Percentiles rank a stretch among this genome's conserved stretches.
Evolutionary conservation across 2,329 filamentous ascomycete species (phyloP).

Genomic region (Amylocarpus encephaloides): DNA sequence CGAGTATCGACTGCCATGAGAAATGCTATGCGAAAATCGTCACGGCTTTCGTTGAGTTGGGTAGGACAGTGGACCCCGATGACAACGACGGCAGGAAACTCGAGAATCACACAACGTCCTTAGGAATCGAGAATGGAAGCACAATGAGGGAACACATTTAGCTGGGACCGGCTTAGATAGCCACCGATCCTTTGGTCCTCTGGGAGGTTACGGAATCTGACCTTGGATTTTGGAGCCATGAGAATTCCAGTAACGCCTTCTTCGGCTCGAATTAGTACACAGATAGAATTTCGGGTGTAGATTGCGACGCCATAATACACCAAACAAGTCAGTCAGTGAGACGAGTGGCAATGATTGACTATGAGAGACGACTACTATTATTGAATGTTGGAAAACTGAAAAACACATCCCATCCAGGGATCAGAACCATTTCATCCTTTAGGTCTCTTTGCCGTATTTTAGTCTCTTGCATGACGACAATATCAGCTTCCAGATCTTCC

Average conservation of each 20-base stretch:
- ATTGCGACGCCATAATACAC: constrained; percentile 95
- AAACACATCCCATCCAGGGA: constrained; percentile 92
- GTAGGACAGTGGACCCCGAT: constrained; percentile 91
- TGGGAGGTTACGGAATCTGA: constrained; percentile 68
- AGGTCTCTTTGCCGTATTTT: constrained; percentile 95
- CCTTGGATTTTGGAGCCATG: constrained; percentile 63
- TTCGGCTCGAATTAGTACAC: constrained; percentile 81
- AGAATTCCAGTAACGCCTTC: constrained; percentile 87
- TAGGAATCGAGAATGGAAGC: constrained; percentile 75
- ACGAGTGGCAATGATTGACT: neutral
- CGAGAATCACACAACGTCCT: constrained; percentile 82
- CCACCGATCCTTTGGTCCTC: constrained; percentile 75
- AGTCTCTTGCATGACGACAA: constrained; percentile 90
- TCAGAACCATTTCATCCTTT: constrained; percentile 88
- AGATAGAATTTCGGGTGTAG: constrained; percentile 83
- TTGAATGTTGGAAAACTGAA: constrained; percentile 92
- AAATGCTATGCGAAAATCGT: constrained; percentile 77
- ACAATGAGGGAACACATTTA: constrained; percentile 58
- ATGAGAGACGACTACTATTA: constrained; percentile 41
- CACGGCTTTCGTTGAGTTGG: constrained; percentile 74
- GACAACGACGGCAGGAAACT: constrained; percentile 91
- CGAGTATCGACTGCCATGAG: constrained; percentile 73
- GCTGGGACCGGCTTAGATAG: constrained; percentile 67
- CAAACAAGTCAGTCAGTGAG: constrained; percentile 32
- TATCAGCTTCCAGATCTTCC: constrained; percentile 82